Evolutionary conservation across 768 basidiomycete genomes (phyloP).

Genomic region (Podaxis rugospora): DNA sequence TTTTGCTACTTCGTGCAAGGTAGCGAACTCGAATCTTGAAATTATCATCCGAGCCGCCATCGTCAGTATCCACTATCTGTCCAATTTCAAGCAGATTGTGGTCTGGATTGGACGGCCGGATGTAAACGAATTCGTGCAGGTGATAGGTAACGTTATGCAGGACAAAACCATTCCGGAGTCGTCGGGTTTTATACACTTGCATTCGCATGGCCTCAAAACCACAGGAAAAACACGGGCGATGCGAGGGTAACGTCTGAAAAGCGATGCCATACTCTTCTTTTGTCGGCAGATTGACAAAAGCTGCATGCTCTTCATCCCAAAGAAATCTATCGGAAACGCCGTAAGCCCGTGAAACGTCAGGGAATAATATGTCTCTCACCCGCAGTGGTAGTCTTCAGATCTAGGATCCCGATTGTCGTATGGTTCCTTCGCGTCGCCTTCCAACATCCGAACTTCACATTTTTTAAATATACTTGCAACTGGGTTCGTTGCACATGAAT

Average conservation of each 20-base stretch:
- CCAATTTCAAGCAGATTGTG: constrained; percentile 42
- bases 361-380: constrained; percentile 31
- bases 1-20: constrained; percentile 31
- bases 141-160: constrained; percentile 49
- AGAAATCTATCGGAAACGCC: constrained; percentile 31
- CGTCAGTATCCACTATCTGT: constrained; percentile 42
- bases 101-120: constrained; percentile 28
- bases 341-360: background rate
- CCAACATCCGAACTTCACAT: constrained; percentile 45
- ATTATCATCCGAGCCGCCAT: constrained; percentile 11
- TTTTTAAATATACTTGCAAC: constrained; percentile 55
- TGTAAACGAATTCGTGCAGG: constrained; percentile 56
- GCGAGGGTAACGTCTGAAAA: constrained; percentile 21
- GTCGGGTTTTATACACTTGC: constrained; percentile 18
- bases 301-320: constrained; percentile 44
- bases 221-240: constrained; percentile 49
- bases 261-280: constrained; percentile 25
- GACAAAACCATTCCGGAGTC: constrained; percentile 30
- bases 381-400: constrained; percentile 51
- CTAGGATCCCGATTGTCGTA: constrained; percentile 33
- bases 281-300: constrained; percentile 42
- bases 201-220: constrained; percentile 27
- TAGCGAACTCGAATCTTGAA: constrained; percentile 31
- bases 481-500: constrained; percentile 52
- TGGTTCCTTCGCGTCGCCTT: constrained; percentile 39